These are phyloP conservation scores for Chlamydomonas asymmetrica DNA, from an alignment of 139 green algal genomes.

Conservation along the genomic window DNA sequence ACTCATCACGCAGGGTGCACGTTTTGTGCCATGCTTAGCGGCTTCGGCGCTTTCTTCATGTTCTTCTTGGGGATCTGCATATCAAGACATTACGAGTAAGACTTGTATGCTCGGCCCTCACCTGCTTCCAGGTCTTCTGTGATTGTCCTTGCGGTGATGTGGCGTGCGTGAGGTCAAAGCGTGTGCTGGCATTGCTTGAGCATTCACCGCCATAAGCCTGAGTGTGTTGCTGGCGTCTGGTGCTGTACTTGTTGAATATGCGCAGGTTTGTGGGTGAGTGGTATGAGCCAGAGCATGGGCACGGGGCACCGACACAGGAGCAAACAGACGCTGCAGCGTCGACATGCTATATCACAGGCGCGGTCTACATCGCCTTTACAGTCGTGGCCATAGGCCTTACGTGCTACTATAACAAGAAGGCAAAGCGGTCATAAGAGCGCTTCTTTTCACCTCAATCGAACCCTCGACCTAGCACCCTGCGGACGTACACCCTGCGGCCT, in stretches of 20 bases:
- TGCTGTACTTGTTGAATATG: too few relatives aligned
- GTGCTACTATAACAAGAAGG: conserved; percentile 7
- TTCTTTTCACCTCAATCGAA: too few relatives aligned
- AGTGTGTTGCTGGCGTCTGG: too few relatives aligned
- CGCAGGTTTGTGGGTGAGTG: conserved; percentile 9
- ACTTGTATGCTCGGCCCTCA: too few relatives aligned
- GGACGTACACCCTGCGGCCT: too few relatives aligned
- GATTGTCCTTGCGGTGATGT: too few relatives aligned
- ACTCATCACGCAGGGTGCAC: conserved; percentile 31
- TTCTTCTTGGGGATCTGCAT: conserved; percentile 31
- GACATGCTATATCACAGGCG: conserved; percentile 5
- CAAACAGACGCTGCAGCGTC: not conserved
- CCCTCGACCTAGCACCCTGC: too few relatives aligned
- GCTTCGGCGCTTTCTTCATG: conserved; percentile 37
- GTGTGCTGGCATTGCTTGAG: too few relatives aligned
- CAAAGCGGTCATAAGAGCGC: not conserved
- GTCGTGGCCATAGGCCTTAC: not conserved
- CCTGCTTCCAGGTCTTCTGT: too few relatives aligned
- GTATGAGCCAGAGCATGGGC: not conserved
- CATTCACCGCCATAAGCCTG: too few relatives aligned
- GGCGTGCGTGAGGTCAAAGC: too few relatives aligned
- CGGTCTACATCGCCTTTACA: conserved; percentile 6
- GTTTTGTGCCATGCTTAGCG: conserved; percentile 15
- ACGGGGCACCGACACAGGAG: not conserved
- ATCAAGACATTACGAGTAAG: conserved; percentile 33